These are phyloP conservation scores for Aspergillus aculeatus DNA, from an alignment of 2,329 filamentous ascomycete genomes.

Conservation along the genomic window DNA sequence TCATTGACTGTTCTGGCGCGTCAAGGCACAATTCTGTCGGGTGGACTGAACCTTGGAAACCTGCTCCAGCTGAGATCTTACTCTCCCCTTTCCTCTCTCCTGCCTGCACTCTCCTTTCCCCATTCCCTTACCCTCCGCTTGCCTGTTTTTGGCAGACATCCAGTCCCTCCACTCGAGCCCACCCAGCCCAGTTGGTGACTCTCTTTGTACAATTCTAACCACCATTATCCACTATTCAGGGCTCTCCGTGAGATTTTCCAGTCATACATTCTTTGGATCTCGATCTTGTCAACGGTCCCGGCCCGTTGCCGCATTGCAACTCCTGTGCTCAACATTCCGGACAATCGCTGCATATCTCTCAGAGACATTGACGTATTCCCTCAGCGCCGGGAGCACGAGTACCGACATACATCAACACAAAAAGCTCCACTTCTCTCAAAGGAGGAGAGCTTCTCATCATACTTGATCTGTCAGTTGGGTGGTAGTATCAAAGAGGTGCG, in stretches of 20 bases:
- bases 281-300: constrained; percentile 12
- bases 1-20: constrained; percentile 9
- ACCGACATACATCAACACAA: neutral
- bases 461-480: neutral
- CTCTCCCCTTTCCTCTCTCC: constrained; percentile 25
- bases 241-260: constrained; percentile 12
- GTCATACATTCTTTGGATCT: constrained; percentile 20
- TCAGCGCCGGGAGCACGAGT: neutral
- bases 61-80: constrained; percentile 39
- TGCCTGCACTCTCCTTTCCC: constrained; percentile 22
- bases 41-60: constrained; percentile 14
- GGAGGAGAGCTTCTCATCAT: neutral
- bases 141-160: constrained; percentile 17
- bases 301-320: constrained; percentile 29
- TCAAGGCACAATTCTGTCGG: neutral
- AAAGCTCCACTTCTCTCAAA: neutral
- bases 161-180: neutral
- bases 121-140: constrained; percentile 26
- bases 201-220: constrained; percentile 24
- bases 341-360: constrained; percentile 5
- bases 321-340: constrained; percentile 8
- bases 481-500: constrained; percentile 9
- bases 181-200: constrained; percentile 1
- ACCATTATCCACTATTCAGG: constrained; percentile 20
- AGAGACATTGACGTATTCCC: neutral